phyloP scores from a whole-genome alignment of 768 basidiomycete species.

The Calvatia gigantea region DNA sequence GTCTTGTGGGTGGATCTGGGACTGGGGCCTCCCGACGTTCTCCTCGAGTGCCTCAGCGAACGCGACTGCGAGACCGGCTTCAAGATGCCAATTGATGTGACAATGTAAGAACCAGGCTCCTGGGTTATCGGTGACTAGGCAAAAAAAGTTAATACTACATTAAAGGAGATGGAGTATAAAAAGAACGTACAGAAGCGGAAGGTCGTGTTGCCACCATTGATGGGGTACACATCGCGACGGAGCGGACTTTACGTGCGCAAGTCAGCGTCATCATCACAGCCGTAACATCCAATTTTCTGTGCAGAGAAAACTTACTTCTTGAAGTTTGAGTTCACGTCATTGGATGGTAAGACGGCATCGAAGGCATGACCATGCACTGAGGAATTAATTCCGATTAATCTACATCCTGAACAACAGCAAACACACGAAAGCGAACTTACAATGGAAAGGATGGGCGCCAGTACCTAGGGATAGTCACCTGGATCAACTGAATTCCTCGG shows the following conservation, averaged over 20 bases:
- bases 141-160: too few relatives aligned
- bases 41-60: slow-evolving; percentile 31
- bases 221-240: slow-evolving; percentile 15
- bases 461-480: slow-evolving; percentile 40
- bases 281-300: not conserved
- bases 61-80: slow-evolving; percentile 36
- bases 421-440: not conserved
- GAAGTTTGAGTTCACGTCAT: slow-evolving; percentile 6
- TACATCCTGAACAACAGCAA: not conserved
- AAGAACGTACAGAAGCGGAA: slow-evolving; percentile 16
- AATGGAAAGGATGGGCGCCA: slow-evolving; percentile 10
- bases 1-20: slow-evolving; percentile 24
- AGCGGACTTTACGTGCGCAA: slow-evolving; percentile 8
- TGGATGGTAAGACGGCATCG: slow-evolving; percentile 13
- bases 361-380: slow-evolving; percentile 16
- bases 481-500: slow-evolving; percentile 42
- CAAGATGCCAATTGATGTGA: slow-evolving; percentile 31
- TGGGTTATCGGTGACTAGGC: slow-evolving; percentile 16
- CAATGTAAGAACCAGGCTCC: slow-evolving; percentile 22
- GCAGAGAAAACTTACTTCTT: slow-evolving; percentile 1
- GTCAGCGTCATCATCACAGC: too few relatives aligned
- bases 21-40: slow-evolving; percentile 19
- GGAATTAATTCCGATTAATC: not conserved
- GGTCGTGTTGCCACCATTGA: slow-evolving; percentile 14
- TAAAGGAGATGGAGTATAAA: not conserved